Conservation (phyloP, 176 grass and related monocot genomes). For the Rhipidocladum racemiflorum region DNA sequence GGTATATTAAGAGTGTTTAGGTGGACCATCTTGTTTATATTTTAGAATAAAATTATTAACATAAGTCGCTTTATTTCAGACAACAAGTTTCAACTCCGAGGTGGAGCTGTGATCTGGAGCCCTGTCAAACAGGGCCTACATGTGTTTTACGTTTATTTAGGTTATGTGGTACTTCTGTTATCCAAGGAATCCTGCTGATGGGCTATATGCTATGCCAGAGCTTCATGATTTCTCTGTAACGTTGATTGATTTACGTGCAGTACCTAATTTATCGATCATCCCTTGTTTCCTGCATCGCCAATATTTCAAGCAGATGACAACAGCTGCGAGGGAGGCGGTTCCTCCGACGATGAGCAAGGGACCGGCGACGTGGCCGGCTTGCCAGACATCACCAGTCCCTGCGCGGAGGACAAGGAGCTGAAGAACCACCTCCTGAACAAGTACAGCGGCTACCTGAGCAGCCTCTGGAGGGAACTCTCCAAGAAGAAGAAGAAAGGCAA, state of each 20-base stretch:
- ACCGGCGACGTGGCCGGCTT: constrained; percentile 18
- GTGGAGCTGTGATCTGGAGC: too few species aligned
- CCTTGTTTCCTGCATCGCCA: not conserved
- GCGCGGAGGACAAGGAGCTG: constrained; percentile 62
- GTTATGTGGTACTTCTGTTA: not conserved
- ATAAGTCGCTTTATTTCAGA: too few species aligned
- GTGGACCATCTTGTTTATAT: too few species aligned
- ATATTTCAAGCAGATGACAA: constrained; percentile 36
- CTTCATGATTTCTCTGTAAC: not conserved
- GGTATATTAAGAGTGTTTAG: too few species aligned
- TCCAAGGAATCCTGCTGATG: not conserved
- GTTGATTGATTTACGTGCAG: not conserved
- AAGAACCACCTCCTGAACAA: constrained; percentile 79
- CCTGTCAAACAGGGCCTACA: too few species aligned
- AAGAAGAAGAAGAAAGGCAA: constrained; percentile 95
- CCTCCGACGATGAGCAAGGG: constrained; percentile 55
- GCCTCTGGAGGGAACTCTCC: constrained; percentile 76
- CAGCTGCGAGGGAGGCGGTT: constrained; percentile 39
- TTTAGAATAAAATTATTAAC: too few species aligned
- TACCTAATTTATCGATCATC: not conserved
- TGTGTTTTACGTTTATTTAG: not conserved
- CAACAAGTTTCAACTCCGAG: too few species aligned
- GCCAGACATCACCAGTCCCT: constrained; percentile 19
- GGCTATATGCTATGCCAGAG: not conserved
- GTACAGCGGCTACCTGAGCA: constrained; percentile 81